A percentile compares a stretch with the other conserved stretches of the same genome.
These are phyloP conservation scores for Fusarium sp. DNA, from an alignment of 2,329 filamentous ascomycete species.

Conservation along the genomic window DNA sequence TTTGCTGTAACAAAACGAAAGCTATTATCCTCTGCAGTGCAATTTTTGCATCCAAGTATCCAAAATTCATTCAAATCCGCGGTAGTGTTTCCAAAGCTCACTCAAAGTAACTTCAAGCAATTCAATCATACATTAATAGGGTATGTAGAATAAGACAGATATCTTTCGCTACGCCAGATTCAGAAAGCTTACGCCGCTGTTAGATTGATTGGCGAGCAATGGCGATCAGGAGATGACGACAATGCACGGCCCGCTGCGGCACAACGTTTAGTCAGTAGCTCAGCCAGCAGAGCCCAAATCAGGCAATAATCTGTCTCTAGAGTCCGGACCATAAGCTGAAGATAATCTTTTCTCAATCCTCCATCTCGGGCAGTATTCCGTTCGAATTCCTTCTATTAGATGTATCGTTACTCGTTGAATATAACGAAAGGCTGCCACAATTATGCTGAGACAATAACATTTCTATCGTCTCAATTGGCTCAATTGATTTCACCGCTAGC, in stretches of 20 bases:
- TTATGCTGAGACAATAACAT: fast-evolving
- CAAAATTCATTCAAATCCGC: too few relatives aligned
- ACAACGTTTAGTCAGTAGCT: background rate
- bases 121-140: too few relatives aligned
- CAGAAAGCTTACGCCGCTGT: fast-evolving
- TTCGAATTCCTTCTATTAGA: background rate
- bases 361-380: background rate
- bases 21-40: too few relatives aligned
- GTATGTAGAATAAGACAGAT: too few relatives aligned
- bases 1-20: too few relatives aligned
- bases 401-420: background rate
- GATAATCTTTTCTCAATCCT: background rate
- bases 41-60: too few relatives aligned
- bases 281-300: background rate
- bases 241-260: background rate
- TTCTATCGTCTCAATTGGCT: background rate
- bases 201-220: background rate
- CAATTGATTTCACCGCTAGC: background rate
- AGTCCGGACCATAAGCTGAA: too few relatives aligned
- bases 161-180: too few relatives aligned
- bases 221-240: background rate
- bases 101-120: too few relatives aligned
- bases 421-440: background rate
- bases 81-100: too few relatives aligned
- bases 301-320: background rate